These are phyloP conservation scores for Malus fusca DNA, from an alignment of 306 rosid species.

Conservation along the genomic window DNA sequence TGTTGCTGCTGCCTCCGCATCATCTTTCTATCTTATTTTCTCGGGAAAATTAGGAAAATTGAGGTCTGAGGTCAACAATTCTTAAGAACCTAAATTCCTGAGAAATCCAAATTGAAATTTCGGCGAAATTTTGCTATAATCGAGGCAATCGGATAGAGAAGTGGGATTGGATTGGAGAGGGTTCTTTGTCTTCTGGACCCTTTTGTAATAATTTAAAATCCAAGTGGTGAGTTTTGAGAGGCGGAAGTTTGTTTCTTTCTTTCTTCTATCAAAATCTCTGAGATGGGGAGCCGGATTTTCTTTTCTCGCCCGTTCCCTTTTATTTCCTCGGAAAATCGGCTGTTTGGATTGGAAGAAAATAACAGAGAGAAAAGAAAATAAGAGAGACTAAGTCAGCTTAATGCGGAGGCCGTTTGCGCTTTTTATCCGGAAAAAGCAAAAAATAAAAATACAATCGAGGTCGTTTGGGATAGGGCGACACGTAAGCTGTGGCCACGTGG, in stretches of 20 bases:
- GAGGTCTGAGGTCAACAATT: neutral
- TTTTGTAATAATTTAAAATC: neutral
- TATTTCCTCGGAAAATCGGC: neutral
- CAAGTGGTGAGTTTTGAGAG: slow-evolving; percentile 24
- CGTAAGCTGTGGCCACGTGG: slow-evolving; percentile 4
- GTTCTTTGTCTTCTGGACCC: neutral
- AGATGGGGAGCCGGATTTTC: neutral
- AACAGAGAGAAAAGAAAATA: too few relatives aligned
- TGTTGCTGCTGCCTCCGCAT: slow-evolving; percentile 36
- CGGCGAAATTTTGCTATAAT: neutral
- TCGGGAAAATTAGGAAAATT: neutral
- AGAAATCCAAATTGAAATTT: neutral
- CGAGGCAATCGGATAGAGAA: slow-evolving; percentile 43
- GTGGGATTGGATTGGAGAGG: slow-evolving; percentile 14
- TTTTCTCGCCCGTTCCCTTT: too few relatives aligned
- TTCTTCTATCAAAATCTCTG: slow-evolving; percentile 17
- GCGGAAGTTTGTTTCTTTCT: slow-evolving; percentile 22
- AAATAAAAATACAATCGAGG: neutral
- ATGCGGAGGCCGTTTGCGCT: neutral
- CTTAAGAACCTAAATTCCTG: neutral
- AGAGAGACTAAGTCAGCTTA: neutral
- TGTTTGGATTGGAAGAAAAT: slow-evolving; percentile 13
- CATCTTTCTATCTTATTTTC: slow-evolving; percentile 2
- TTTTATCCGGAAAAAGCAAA: too few relatives aligned
- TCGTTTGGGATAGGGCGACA: slow-evolving; percentile 1